Conservation (phyloP, 1,139 yeast species). For the Schizosaccharomyces versatilis region DNA sequence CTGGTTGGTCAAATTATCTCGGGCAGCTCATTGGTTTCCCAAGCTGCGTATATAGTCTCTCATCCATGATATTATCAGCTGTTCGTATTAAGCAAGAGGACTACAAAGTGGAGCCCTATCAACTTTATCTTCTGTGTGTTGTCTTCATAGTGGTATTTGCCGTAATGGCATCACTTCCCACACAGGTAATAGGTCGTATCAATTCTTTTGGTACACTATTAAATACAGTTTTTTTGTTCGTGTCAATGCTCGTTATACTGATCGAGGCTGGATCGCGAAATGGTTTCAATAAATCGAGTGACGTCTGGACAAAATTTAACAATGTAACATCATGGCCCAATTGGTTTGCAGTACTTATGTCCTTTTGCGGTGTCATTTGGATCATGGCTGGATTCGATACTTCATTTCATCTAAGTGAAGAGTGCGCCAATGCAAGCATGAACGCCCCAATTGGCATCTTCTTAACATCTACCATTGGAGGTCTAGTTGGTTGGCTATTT, state of each 20-base stretch:
- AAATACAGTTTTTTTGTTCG: constrained; percentile 30
- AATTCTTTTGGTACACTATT: constrained; percentile 31
- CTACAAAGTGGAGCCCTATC: constrained; percentile 29
- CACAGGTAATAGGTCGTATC: constrained; percentile 35
- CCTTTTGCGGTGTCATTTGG: constrained; percentile 50
- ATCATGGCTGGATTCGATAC: constrained; percentile 47
- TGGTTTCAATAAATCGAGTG: too few relatives aligned
- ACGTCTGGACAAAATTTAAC: too few relatives aligned
- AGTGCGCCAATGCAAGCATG: constrained; percentile 40
- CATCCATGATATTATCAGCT: constrained; percentile 37
- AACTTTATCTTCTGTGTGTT: constrained; percentile 29
- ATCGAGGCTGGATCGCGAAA: constrained; percentile 17
- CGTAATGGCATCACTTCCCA: constrained; percentile 26
- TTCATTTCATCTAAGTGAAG: constrained; percentile 54
- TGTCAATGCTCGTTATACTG: constrained; percentile 36
- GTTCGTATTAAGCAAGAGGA: constrained; percentile 20
- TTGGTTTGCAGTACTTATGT: constrained; percentile 8
- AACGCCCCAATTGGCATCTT: constrained; percentile 50
- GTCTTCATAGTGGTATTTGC: constrained; percentile 32
- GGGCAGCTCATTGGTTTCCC: constrained; percentile 35
- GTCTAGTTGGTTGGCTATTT: constrained; percentile 37
- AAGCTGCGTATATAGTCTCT: constrained; percentile 39
- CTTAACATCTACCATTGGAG: constrained; percentile 38
- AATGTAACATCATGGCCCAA: too few relatives aligned
- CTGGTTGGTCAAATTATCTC: constrained; percentile 11